Base-by-base conservation (phyloP, 257 asterid genomes). In the Petunia secreta region DNA sequence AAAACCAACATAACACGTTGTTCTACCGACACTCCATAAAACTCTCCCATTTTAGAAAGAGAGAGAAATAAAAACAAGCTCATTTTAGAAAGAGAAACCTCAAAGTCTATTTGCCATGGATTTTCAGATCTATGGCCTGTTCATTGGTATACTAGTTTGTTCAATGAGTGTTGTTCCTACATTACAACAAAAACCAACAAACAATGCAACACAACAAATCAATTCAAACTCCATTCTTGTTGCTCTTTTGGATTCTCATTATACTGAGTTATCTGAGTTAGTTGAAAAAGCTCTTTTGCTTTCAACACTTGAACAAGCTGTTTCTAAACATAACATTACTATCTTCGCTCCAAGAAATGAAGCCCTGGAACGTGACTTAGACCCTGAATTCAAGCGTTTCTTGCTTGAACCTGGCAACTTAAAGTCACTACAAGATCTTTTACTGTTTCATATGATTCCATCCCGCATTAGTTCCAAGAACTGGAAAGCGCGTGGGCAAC, bases 181-280 rank as follows among this genome's bases (percentile, higher is more conserved):
- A 89, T 91, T 92, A 91, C 96, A 85, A 57, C 90, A 88, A 73
- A 90, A 63, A 34, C 50, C 85, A 1, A 10, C 66, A 4, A 75
- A 87, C 55, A 43, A 9, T 6, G 46, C 82, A 0, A 65, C 7
- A 55, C 40, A 16, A 34, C 92, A 88, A 85, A 89, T 92, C 79
- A 92, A 91, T 76, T 95, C 99, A 69, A 95, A 92, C 85, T 95
- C 99, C 0, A 91, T 95, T 15, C 86, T 95, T 63, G 98, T 95
- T 0, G 98, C 99, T 4, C 93, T 93, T 4, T 57, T 95, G 80
- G 99, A 95, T 85, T 93, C 98, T 10, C 99, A 86, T 77, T 95
- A 95, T 77, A 92, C 99, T 11, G 96, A 92, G 90, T 91, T 95
- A 1, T 91, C 99, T 0, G 99, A 95, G 83, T 94, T 95, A 1